Evolutionary conservation across 2,329 filamentous ascomycete genomes (phyloP).

Genomic region (Aspergillus arachidicola): DNA sequence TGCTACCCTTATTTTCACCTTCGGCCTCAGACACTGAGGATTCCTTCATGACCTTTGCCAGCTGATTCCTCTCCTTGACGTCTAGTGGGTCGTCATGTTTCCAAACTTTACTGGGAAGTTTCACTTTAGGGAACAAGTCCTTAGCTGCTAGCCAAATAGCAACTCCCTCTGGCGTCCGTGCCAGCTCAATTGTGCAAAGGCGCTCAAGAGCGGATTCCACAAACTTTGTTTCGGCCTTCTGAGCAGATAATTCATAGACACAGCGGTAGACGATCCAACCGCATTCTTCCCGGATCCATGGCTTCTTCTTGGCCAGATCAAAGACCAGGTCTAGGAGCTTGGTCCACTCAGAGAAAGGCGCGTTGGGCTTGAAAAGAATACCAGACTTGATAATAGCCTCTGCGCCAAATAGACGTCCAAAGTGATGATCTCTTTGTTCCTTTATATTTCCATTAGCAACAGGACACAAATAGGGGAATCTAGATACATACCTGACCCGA

Average conservation of each 20-base stretch:
- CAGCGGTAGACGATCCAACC: conserved; percentile 79
- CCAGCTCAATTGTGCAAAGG: conserved; percentile 66
- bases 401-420: conserved; percentile 84
- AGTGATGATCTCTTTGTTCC: conserved; percentile 82
- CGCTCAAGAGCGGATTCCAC: conserved; percentile 65
- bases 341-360: conserved; percentile 54
- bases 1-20: conserved; percentile 31
- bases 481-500: conserved; percentile 53
- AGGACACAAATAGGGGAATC: neutral
- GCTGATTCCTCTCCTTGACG: conserved; percentile 65
- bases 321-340: conserved; percentile 73
- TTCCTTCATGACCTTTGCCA: conserved; percentile 81
- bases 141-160: conserved; percentile 80
- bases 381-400: conserved; percentile 82
- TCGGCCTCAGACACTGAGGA: conserved; percentile 37
- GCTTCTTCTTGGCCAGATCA: conserved; percentile 75
- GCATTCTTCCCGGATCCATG: conserved; percentile 87
- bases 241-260: conserved; percentile 56
- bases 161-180: conserved; percentile 83
- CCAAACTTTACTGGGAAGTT: conserved; percentile 73
- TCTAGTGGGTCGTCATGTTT: conserved; percentile 71
- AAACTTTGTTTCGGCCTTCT: conserved; percentile 48
- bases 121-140: conserved; percentile 64
- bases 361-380: conserved; percentile 64
- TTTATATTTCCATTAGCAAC: conserved; percentile 46